Evolutionary conservation across 2,329 filamentous ascomycete genomes (phyloP).

Genomic region (Colletotrichum filicis): DNA sequence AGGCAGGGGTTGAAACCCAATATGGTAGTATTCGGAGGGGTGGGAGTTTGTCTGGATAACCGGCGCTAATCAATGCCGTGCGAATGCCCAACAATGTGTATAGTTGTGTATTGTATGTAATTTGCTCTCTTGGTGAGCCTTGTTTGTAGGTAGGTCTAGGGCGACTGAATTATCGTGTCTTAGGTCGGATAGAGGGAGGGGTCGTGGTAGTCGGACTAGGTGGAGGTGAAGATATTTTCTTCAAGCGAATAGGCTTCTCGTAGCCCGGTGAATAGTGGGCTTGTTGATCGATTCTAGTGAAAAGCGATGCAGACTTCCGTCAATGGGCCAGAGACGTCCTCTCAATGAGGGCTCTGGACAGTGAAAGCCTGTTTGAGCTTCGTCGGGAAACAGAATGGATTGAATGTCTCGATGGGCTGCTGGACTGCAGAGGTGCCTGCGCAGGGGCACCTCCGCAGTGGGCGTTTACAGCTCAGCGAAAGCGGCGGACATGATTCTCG

Average conservation of each 20-base stretch:
- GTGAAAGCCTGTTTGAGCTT: slow-evolving; percentile 70
- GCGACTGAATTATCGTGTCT: neutral
- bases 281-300: slow-evolving; percentile 21
- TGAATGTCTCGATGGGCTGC: slow-evolving; percentile 83
- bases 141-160: neutral
- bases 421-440: slow-evolving; percentile 78
- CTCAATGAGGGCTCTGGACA: slow-evolving; percentile 48
- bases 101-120: neutral
- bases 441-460: slow-evolving; percentile 72
- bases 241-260: slow-evolving; percentile 23
- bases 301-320: slow-evolving; percentile 52
- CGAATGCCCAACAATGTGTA: neutral
- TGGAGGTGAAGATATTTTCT: slow-evolving; percentile 16
- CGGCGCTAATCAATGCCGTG: slow-evolving; percentile 11
- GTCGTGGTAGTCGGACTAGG: neutral
- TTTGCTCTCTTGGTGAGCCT: neutral
- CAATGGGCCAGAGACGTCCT: slow-evolving; percentile 47
- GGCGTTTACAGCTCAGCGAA: slow-evolving; percentile 92
- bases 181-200: neutral
- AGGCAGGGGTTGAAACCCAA: slow-evolving; percentile 19
- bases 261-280: slow-evolving; percentile 30
- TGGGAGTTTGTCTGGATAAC: slow-evolving; percentile 20
- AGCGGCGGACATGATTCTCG: slow-evolving; percentile 79
- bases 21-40: slow-evolving; percentile 37
- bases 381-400: slow-evolving; percentile 65